phyloP scores from a whole-genome alignment of 1,139 yeast species.

The Taiozyma sp. region DNA sequence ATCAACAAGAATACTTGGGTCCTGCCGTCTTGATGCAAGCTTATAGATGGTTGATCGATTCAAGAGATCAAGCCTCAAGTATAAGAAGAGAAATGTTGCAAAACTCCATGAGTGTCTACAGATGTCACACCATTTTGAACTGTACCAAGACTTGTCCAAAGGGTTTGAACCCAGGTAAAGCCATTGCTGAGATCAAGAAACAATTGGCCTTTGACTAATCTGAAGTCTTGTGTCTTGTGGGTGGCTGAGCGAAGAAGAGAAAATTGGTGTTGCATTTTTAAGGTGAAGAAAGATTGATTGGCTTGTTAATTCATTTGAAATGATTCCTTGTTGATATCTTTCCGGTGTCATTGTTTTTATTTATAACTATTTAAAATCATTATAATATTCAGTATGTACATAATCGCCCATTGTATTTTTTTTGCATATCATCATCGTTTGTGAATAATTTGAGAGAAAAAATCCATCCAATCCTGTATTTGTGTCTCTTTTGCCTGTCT shows the following conservation, averaged over 20 bases:
- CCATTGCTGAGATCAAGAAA: slow-evolving; percentile 97
- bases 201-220: slow-evolving; percentile 59
- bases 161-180: slow-evolving; percentile 97
- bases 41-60: slow-evolving; percentile 96
- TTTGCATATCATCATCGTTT: too few species aligned
- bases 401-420: too few species aligned
- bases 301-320: background rate
- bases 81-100: slow-evolving; percentile 86
- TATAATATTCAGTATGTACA: background rate
- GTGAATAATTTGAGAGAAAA: too few species aligned
- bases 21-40: slow-evolving; percentile 99
- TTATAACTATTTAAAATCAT: background rate
- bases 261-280: background rate
- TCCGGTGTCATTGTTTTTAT: background rate
- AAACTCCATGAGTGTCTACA: slow-evolving; percentile 95
- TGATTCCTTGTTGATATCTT: background rate
- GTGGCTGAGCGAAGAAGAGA: too few species aligned
- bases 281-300: background rate
- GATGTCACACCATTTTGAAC: slow-evolving; percentile 99
- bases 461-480: too few species aligned
- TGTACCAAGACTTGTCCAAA: slow-evolving; percentile 98
- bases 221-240: too few species aligned
- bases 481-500: too few species aligned
- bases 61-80: slow-evolving; percentile 87
- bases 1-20: slow-evolving; percentile 96